Evolutionary conservation across 805 yeast genomes (phyloP).

Genomic region (Teunomyces pallodes): DNA sequence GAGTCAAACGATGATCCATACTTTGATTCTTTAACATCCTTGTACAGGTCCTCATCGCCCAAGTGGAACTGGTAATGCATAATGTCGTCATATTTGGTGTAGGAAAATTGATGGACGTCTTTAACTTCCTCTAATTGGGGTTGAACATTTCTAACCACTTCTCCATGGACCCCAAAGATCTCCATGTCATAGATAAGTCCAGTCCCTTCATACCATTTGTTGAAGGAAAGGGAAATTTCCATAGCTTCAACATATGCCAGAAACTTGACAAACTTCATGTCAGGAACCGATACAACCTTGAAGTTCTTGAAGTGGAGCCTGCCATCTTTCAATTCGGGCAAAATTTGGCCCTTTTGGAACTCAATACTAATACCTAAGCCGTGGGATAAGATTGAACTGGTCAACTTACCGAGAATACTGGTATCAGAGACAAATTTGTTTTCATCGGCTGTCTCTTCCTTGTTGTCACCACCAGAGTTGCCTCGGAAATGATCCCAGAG

Average conservation of each 20-base stretch:
- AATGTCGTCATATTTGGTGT: slow-evolving; percentile 25
- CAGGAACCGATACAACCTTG: slow-evolving; percentile 9
- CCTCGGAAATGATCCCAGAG: slow-evolving; percentile 17
- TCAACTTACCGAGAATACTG: slow-evolving; percentile 30
- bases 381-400: slow-evolving; percentile 36
- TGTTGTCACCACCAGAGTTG: slow-evolving; percentile 19
- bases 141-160: slow-evolving; percentile 11
- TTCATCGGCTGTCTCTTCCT: not conserved
- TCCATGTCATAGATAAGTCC: slow-evolving; percentile 52
- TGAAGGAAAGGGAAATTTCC: slow-evolving; percentile 46
- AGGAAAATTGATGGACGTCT: not conserved
- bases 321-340: slow-evolving; percentile 51
- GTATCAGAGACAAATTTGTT: slow-evolving; percentile 5
- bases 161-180: slow-evolving; percentile 47
- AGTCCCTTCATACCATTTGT: slow-evolving; percentile 55
- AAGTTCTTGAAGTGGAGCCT: slow-evolving; percentile 45
- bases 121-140: not conserved
- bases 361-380: slow-evolving; percentile 37
- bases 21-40: not conserved
- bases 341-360: slow-evolving; percentile 36
- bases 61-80: slow-evolving; percentile 33
- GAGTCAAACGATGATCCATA: slow-evolving; percentile 22
- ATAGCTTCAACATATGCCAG: slow-evolving; percentile 41
- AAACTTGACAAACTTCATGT: slow-evolving; percentile 8
- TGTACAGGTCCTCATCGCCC: slow-evolving; percentile 5